Evolutionary conservation across 2,329 filamentous ascomycete genomes (phyloP).

Genomic region (Zymoseptoria pseudotritici): DNA sequence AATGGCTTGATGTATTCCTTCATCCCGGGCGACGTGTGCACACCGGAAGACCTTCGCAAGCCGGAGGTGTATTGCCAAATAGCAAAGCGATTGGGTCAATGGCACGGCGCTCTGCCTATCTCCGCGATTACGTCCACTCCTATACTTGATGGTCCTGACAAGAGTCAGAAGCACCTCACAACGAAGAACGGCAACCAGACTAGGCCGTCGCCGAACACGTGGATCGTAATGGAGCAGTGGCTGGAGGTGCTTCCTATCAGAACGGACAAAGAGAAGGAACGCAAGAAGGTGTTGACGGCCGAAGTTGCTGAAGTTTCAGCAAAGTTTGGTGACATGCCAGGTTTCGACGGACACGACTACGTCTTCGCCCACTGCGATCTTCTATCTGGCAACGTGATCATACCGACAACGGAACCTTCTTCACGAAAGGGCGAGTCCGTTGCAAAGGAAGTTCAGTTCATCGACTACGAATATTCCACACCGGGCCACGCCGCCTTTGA

Average conservation of each 20-base stretch:
- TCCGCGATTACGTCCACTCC: conserved; percentile 40
- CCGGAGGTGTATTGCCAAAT: conserved; percentile 74
- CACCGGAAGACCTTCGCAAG: conserved; percentile 69
- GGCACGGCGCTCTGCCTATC: conserved; percentile 70
- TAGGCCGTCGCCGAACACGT: conserved; percentile 77
- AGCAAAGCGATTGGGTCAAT: conserved; percentile 77
- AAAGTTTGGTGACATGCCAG: conserved; percentile 67
- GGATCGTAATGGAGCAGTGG: conserved; percentile 96
- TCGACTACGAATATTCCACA: conserved; percentile 97
- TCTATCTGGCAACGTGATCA: conserved; percentile 91
- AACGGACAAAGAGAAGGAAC: conserved; percentile 60
- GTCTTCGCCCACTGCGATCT: conserved; percentile 95
- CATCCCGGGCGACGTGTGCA: conserved; percentile 72
- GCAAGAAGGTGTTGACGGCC: conserved; percentile 60
- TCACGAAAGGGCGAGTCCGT: conserved; percentile 17
- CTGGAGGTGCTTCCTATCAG: conserved; percentile 71
- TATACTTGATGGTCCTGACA: conserved; percentile 14
- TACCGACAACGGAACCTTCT: conserved; percentile 36
- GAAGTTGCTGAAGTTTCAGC: conserved; percentile 66
- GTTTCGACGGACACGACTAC: conserved; percentile 69
- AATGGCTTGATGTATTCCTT: conserved; percentile 95
- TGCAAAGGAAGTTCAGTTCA: conserved; percentile 60
- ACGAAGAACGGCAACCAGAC: conserved; percentile 33
- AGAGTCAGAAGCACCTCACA: conserved; percentile 18
- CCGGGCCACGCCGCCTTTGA: conserved; percentile 94